Evolutionary conservation across 2,329 filamentous ascomycete genomes (phyloP), one percentile per base, ranked within the genome.

Genomic region (Claviceps humidiphila): DNA sequence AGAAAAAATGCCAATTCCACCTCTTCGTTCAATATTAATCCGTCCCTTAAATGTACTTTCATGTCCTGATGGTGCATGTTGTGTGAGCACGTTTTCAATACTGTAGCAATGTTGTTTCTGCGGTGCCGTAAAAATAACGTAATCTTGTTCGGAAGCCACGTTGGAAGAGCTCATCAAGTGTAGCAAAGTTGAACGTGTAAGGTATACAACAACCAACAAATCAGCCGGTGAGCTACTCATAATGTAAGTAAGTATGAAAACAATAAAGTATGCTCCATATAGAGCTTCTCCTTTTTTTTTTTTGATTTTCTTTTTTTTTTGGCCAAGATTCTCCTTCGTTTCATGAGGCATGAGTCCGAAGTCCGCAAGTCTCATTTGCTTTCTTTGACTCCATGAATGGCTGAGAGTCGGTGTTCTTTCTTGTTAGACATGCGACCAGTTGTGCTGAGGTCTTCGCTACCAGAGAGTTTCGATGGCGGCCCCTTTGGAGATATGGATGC

Each of bases 401-500:
- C 49, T 0, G 71, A 71, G 38, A 70, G 73, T 24, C 68, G 64
- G 57, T 77, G 76, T 63, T 77, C 73, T 20, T 68, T 66, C 40
- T 65, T 65, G 58, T 68, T 72, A 53, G 61, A 56, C 7, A 57
- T 49, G 16, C 58, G 51, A 24, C 58, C 55, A 14, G 53, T 22
- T 34, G 58, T 34, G 39, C 51, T 52, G n/a, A 56, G 45, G 20
- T 63, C 60, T 39, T 54, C 60, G 8, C 52, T 40, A 14, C 62
- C 60, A n/a, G 54, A 53, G 9, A 59, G 46, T 52, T 66, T 71
- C 44, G 51, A 52, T 14, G 56, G 55, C 11, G 62, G 59, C 16
- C 51, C 51, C 48, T 66, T 68, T 49, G 64, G 57, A 44, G 68
- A 64, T 24, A 59, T 58, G 24, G 65, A 63, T 20, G 65, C 59